Conservation (phyloP, 192 early-diverging fungal genomes). For the Spinellus fusiger region DNA sequence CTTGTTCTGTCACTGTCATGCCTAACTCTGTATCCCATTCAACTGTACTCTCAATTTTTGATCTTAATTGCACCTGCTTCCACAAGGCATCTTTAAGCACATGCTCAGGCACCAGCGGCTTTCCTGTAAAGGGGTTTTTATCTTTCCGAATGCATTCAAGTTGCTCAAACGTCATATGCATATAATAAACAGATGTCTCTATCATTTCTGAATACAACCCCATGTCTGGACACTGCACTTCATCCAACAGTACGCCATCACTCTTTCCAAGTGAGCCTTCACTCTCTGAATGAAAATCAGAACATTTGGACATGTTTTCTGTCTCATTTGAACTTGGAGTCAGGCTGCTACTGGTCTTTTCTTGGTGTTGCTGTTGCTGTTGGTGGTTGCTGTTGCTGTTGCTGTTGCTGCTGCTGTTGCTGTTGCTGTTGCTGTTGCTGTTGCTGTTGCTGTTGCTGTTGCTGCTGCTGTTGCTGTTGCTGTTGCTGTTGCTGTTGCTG, state of each 20-base stretch:
- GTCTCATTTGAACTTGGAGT: no score
- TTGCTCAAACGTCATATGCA: slow-evolving; percentile 51
- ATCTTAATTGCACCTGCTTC: slow-evolving; percentile 44
- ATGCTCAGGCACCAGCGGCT: slow-evolving; percentile 25
- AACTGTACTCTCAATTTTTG: slow-evolving; percentile 32
- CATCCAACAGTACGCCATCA: background rate
- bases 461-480: slow-evolving; percentile 3
- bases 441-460: background rate
- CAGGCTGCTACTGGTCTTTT: no score
- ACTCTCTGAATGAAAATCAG: no score
- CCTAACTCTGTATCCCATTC: slow-evolving; percentile 27
- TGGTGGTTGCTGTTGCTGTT: background rate
- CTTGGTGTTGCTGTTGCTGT: background rate
- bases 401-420: background rate
- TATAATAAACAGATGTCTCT: slow-evolving; percentile 35
- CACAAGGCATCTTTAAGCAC: slow-evolving; percentile 45
- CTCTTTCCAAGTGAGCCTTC: background rate
- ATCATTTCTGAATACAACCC: background rate
- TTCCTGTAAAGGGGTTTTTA: slow-evolving; percentile 27
- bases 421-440: background rate
- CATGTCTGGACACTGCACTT: background rate
- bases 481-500: background rate
- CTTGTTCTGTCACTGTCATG: slow-evolving; percentile 8
- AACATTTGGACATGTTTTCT: no score
- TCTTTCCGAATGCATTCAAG: slow-evolving; percentile 37